These are phyloP conservation scores for Cyberlindnera meyerae DNA, from an alignment of 805 yeast genomes.

Conservation along the genomic window DNA sequence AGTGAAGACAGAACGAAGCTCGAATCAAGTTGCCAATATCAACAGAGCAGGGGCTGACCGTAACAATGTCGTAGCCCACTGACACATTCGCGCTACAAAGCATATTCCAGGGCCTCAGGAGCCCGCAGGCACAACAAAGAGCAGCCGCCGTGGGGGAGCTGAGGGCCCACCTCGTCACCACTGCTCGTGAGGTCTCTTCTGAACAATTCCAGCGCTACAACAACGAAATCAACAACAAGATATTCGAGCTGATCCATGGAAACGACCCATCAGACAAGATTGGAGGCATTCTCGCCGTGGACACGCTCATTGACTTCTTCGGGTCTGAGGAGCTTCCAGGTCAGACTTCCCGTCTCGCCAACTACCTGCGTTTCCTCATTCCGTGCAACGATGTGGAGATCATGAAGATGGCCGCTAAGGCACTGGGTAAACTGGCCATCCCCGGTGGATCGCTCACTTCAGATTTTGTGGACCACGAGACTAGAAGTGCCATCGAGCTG, in stretches of 20 bases:
- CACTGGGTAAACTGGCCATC: constrained; percentile 82
- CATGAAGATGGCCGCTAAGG: constrained; percentile 80
- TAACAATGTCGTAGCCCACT: constrained; percentile 17
- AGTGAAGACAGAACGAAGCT: too few species aligned
- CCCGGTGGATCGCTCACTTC: constrained; percentile 89
- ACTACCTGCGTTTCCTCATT: constrained; percentile 73
- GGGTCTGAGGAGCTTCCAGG: constrained; percentile 83
- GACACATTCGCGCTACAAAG: constrained; percentile 30
- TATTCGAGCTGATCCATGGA: constrained; percentile 79
- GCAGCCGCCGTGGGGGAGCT: constrained; percentile 63
- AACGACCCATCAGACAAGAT: constrained; percentile 65
- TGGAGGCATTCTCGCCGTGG: constrained; percentile 91
- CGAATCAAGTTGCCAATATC: too few species aligned
- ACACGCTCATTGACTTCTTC: constrained; percentile 79
- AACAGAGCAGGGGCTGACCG: too few species aligned
- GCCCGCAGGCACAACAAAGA: constrained; percentile 31
- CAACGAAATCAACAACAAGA: constrained; percentile 79
- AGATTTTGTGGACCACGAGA: constrained; percentile 90
- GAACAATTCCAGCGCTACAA: constrained; percentile 80
- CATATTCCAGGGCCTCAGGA: constrained; percentile 34
- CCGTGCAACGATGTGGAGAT: constrained; percentile 80
- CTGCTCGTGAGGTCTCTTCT: constrained; percentile 74
- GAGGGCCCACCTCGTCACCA: constrained; percentile 59
- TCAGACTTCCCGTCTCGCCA: constrained; percentile 87
- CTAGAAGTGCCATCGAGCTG: constrained; percentile 87